Evolutionary conservation across 352 stramenopile species (phyloP), one percentile per base, ranked within the genome.

Genomic region (Phytophthora macrochlamydospora): DNA sequence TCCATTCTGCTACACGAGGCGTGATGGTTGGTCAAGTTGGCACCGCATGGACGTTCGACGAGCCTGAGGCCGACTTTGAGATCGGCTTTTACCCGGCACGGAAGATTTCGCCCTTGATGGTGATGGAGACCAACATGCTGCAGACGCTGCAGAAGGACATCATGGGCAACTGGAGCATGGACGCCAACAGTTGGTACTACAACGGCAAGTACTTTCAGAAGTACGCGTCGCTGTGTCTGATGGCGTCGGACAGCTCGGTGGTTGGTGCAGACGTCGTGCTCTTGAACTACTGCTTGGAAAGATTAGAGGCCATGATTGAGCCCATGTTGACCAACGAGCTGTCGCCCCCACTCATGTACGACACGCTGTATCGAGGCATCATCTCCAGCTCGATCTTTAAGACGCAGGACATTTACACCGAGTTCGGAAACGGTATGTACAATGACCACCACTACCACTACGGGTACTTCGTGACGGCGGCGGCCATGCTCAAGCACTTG

Each of bases 361-460:
- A 87, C 53, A 81, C 67, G 29, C 56, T 66, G 31, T 85, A 85
- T 65, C 57, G 68, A 7, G 78, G 78, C 31, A 67, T 87, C 51
- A 33, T 73, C 3, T 76, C 58, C 6, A 57, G 46, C 11, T 46
- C 69, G 18, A 53, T 62, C 5, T 73, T 83, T 50, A 71, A 50
- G 3, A 72, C 63, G 14, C 69, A 67, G 3, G 62, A 85, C 46
- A 49, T 68, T 35, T 73, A 79, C 49, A 69, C 69, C 1, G 78
- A 87, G 38, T 87, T 83, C 56, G 78, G 78, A 51, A 87, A 84
- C 68, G 67, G 56, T 12, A 70, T 87, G 60, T 87, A 87, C 70
- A 87, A 87, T 65, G 78, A 87, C 61, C 78, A 87, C 66, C 75
- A 87, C 52, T 87, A 85, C 63, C 78, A 87, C 67, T 87, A 83